Conservation (phyloP, 2,329 filamentous ascomycete genomes). For the Penicillium verrucosum region DNA sequence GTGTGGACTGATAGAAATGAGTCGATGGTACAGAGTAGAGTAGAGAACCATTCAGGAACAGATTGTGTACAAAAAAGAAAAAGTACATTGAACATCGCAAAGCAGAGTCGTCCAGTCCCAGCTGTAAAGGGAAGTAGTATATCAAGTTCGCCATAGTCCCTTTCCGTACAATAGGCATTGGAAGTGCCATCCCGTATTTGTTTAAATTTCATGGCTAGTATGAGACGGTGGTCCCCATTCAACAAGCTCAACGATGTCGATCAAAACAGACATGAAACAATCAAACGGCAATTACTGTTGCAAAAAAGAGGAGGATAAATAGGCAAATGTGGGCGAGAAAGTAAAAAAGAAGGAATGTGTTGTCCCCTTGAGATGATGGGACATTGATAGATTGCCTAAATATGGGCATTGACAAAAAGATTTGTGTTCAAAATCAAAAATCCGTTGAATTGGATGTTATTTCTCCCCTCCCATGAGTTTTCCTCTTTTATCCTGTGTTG, state of each 20-base stretch:
- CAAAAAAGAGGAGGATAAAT: background rate
- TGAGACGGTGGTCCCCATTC: conserved; percentile 5
- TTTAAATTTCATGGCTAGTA: background rate
- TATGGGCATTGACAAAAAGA: background rate
- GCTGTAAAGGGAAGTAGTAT: background rate
- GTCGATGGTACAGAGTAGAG: background rate
- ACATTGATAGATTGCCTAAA: conserved; percentile 1
- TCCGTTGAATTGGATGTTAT: background rate
- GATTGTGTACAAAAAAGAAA: conserved; percentile 2
- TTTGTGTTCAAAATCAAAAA: background rate
- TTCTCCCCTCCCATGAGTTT: background rate
- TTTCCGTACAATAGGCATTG: conserved; percentile 1
- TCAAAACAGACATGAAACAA: background rate
- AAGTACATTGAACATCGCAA: background rate
- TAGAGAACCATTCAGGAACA: background rate
- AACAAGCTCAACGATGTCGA: background rate
- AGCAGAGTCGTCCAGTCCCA: background rate
- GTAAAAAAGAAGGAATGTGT: background rate
- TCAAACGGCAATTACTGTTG: background rate
- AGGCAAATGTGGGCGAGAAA: background rate
- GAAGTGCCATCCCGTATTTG: background rate
- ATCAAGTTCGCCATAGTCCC: conserved; percentile 1
- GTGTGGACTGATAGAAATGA: background rate
- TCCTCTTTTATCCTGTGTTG: conserved; percentile 12
- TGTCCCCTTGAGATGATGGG: background rate